These are phyloP conservation scores for Talaromyces adpressus DNA, from an alignment of 495 filamentous ascomycete genomes.

Conservation along the genomic window DNA sequence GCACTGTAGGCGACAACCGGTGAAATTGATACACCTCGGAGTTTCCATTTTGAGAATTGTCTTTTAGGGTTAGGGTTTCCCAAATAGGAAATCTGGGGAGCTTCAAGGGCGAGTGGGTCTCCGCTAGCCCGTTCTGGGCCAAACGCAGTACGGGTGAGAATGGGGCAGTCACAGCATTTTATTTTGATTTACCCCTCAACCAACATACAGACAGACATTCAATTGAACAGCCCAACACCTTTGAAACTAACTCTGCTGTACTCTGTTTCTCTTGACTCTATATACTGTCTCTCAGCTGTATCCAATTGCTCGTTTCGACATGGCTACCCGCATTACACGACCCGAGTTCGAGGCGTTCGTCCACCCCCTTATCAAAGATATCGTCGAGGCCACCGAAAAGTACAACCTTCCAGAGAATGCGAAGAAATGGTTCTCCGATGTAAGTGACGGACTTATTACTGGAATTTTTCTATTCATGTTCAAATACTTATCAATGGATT, in stretches of 20 bases:
- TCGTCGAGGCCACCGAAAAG: conserved; percentile 64
- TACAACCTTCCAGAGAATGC: conserved; percentile 79
- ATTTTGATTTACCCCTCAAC: not conserved
- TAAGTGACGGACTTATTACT: conserved; percentile 26
- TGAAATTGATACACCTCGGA: too few relatives aligned
- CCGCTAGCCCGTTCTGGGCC: not conserved
- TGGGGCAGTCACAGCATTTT: not conserved
- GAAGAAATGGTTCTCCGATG: conserved; percentile 81
- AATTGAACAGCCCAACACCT: not conserved
- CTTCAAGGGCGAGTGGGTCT: not conserved
- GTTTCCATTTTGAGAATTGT: too few relatives aligned
- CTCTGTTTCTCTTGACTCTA: not conserved
- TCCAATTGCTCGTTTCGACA: conserved; percentile 22
- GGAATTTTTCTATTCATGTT: not conserved
- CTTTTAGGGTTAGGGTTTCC: not conserved
- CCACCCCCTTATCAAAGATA: conserved; percentile 67
- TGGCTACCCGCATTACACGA: conserved; percentile 61
- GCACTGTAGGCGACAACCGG: too few relatives aligned
- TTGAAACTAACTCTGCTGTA: not conserved
- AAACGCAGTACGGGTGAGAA: conserved; percentile 1
- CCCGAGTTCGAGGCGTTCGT: conserved; percentile 86
- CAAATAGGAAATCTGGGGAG: not conserved
- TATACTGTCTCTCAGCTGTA: not conserved
- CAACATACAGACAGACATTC: not conserved
- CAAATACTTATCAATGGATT: conserved; percentile 14